Conservation (phyloP, 1,284 basidiomycete species). For the Chiua sp. region DNA sequence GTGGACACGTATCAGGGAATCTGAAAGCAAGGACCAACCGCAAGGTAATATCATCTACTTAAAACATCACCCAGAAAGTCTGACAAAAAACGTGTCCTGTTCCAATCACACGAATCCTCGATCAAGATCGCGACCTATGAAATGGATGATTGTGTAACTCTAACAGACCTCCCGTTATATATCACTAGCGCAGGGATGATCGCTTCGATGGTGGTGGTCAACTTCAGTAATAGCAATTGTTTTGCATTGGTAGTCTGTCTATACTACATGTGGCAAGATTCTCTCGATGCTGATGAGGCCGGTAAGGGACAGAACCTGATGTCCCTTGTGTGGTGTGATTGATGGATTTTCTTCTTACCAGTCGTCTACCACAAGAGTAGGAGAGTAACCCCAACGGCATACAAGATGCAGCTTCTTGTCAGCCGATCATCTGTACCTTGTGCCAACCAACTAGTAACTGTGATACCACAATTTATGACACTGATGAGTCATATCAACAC, state of each 20-base stretch:
- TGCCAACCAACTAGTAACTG: not conserved
- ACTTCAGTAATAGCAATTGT: constrained; percentile 5
- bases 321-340: not conserved
- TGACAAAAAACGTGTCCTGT: constrained; percentile 10
- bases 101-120: constrained; percentile 7
- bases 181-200: not conserved
- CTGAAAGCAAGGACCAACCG: not conserved
- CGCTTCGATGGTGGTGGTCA: constrained; percentile 1
- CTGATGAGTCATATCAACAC: constrained; percentile 3
- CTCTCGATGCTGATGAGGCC: not conserved
- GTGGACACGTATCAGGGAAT: constrained; percentile 1
- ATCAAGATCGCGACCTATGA: not conserved
- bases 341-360: not conserved
- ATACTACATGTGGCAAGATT: constrained; percentile 1
- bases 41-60: constrained; percentile 1
- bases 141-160: constrained; percentile 1
- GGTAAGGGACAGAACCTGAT: not conserved
- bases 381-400: constrained; percentile 9
- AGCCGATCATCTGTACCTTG: constrained; percentile 8
- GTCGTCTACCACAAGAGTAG: constrained; percentile 9
- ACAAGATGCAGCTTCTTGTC: constrained; percentile 7
- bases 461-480: not conserved
- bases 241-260: constrained; percentile 8
- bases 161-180: not conserved
- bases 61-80: constrained; percentile 9